Conservation (phyloP, 148 eudicot genomes). For the Mesembryanthemum crystallinum region DNA sequence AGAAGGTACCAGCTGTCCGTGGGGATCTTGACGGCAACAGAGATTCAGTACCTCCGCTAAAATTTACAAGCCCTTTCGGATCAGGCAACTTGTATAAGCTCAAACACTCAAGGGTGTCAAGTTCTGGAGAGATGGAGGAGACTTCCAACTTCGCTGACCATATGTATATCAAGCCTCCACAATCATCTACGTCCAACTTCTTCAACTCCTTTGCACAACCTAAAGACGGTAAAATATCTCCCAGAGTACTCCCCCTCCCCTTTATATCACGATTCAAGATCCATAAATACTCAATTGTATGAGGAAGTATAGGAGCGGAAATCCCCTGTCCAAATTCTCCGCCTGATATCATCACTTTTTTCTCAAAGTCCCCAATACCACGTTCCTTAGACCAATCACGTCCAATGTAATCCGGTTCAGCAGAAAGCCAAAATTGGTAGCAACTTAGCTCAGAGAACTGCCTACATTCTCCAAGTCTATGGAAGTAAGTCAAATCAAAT, state of each 20-base stretch:
- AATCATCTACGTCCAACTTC: not conserved
- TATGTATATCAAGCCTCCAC: constrained; percentile 14
- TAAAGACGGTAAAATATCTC: constrained; percentile 5
- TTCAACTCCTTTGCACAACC: not conserved
- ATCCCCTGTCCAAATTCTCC: constrained; percentile 5
- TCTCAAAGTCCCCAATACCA: not conserved
- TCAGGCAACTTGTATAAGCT: not conserved
- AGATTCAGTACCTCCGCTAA: not conserved
- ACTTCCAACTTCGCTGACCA: not conserved
- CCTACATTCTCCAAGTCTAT: not conserved
- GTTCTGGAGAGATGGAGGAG: not conserved
- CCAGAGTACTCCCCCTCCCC: constrained; percentile 5
- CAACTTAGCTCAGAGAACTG: not conserved
- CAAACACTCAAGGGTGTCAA: constrained; percentile 5
- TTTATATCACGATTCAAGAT: not conserved
- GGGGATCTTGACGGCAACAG: not conserved
- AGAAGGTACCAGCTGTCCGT: not conserved
- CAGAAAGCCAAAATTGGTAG: constrained; percentile 8
- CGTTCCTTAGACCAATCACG: not conserved
- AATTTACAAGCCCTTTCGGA: not conserved
- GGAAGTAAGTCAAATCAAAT: not conserved
- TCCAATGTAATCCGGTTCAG: not conserved
- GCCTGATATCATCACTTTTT: not conserved
- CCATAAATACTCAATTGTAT: not conserved
- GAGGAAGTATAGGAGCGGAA: not conserved